Evolutionary conservation across 139 green algal genomes (phyloP), one percentile per base, ranked within the genome.

Genomic region (Coelastrella sp.): DNA sequence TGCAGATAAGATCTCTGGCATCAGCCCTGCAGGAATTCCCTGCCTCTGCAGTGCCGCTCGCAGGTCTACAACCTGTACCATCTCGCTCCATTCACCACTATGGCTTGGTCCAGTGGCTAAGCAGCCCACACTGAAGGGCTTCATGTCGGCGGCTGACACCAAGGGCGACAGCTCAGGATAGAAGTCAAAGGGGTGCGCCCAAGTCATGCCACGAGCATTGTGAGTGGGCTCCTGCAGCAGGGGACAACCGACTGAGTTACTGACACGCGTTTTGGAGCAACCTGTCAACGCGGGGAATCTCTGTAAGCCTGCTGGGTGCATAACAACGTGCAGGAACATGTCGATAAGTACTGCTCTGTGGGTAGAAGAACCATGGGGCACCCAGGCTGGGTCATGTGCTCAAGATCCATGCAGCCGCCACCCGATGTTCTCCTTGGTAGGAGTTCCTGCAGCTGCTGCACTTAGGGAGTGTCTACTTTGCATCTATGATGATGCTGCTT

Each of bases 161-260:
- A 83, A 23, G 6, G 57, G 59, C 1, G 38, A 51, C 59, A 74
- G 59, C 76, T 84, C 59, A 8, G 60, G 74, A 17, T 53, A 69
- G 51, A 81, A 81, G 34, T 81, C 74, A 7, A 81, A 81, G 32
- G 74, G 74, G n/a, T 81, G 74, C 2, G 74, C 74, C 74, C 74
- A 81, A 3, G 74, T 81, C 51, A 69, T 81, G 13, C 74, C 51
- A 2, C 74, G 74, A 21, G 74, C 74, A 27, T 81, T 81, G 50
- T 57, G 27, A 40, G 67, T 66, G 51, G 37, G 41, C 51, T 66
- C 73, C 81, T 73, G 73, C 83, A 66, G n/a, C n/a, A n/a, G n/a
- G n/a, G n/a, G n/a, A n/a, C n/a, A n/a, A n/a, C n/a, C n/a, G n/a
- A n/a, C n/a, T n/a, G n/a, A n/a, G n/a, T n/a, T n/a, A n/a, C n/a